Evolutionary conservation across 2,329 filamentous ascomycete species (phyloP).

Genomic region (Xylariaceae sp.): DNA sequence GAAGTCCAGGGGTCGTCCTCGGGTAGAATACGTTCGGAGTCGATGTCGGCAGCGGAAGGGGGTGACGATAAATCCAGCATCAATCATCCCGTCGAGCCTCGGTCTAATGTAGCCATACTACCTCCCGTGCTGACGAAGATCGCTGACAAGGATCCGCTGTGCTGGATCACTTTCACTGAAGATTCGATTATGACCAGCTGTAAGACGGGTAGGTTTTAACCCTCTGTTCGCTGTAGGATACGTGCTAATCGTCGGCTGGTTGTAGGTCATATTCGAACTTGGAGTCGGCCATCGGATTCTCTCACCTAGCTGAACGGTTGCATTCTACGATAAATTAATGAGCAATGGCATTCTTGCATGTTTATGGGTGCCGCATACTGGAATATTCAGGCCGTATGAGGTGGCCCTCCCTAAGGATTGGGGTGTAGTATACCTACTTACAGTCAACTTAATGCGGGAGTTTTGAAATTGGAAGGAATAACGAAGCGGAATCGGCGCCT

Average conservation of each 20-base stretch:
- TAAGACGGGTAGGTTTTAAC: slow-evolving; percentile 65
- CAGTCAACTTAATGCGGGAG: no score
- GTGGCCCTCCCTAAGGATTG: no score
- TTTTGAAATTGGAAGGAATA: no score
- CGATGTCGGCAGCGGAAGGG: slow-evolving; percentile 47
- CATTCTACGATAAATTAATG: background rate
- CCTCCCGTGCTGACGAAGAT: slow-evolving; percentile 87
- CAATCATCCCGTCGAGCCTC: slow-evolving; percentile 78
- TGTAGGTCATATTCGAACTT: slow-evolving; percentile 39
- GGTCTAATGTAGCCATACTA: slow-evolving; percentile 74
- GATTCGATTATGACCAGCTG: slow-evolving; percentile 90
- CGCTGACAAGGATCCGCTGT: slow-evolving; percentile 79
- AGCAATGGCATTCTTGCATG: background rate
- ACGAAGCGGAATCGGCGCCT: no score
- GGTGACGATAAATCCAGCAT: slow-evolving; percentile 53
- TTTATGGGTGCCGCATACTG: background rate
- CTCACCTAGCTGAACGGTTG: slow-evolving; percentile 24
- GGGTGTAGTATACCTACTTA: no score
- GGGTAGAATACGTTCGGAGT: slow-evolving; percentile 64
- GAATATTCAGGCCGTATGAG: background rate
- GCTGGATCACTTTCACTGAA: slow-evolving; percentile 90
- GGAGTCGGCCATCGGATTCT: slow-evolving; percentile 38
- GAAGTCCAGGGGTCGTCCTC: slow-evolving; percentile 55
- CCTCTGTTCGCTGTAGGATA: background rate
- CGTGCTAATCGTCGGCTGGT: slow-evolving; percentile 2